A percentile compares a stretch with the other conserved stretches of the same genome.
Evolutionary conservation across 2,329 filamentous ascomycete genomes (phyloP).

Genomic region (Nemania sp.): DNA sequence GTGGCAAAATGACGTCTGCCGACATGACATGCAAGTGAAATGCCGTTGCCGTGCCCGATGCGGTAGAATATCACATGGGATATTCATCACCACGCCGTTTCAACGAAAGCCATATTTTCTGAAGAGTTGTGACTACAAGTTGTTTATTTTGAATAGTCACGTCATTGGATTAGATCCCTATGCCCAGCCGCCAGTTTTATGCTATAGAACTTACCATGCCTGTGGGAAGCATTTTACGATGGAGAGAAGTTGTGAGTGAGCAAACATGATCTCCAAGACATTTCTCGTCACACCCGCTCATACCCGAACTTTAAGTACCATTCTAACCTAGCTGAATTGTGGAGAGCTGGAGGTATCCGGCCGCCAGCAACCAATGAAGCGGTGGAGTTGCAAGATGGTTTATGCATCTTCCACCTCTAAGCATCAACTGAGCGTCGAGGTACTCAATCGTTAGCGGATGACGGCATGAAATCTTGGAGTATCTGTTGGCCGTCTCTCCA

Average conservation of each 20-base stretch:
- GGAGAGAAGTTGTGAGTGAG: background rate
- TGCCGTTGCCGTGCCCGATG: constrained; percentile 13
- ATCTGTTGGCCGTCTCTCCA: constrained; percentile 9
- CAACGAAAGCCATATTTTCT: too few species aligned
- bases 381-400: constrained; percentile 11
- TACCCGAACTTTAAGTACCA: constrained; percentile 12
- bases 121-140: background rate
- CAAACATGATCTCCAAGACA: constrained; percentile 2
- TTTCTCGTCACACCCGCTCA: constrained; percentile 8
- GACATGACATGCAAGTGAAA: constrained; percentile 18
- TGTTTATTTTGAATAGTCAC: too few species aligned
- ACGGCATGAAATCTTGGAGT: constrained; percentile 6
- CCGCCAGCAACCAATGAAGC: constrained; percentile 10
- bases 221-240: background rate
- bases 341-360: constrained; percentile 25
- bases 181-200: too few species aligned
- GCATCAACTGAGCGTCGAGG: constrained; percentile 1
- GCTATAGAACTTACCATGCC: background rate
- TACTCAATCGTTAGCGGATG: constrained; percentile 4
- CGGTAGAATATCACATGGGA: too few species aligned
- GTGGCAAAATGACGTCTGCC: constrained; percentile 29
- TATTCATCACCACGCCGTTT: too few species aligned
- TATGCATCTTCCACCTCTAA: constrained; percentile 10
- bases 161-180: too few species aligned
- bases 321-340: constrained; percentile 21